These are phyloP conservation scores for Aristolochia fimbriata DNA, from an alignment of 164 flowering plant genomes.

Conservation along the genomic window DNA sequence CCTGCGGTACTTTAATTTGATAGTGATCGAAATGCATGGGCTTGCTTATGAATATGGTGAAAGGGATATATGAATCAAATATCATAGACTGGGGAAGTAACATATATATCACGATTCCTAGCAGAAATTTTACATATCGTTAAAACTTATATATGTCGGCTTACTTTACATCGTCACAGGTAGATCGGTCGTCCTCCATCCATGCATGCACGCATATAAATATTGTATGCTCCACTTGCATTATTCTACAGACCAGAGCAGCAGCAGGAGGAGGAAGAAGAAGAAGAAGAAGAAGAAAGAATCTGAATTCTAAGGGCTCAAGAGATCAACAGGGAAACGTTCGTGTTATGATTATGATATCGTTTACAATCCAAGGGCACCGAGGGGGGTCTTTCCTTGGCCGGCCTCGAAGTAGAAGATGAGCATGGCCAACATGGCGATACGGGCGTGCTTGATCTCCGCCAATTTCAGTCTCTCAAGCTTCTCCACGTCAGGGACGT, in stretches of 20 bases:
- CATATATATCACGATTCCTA: no score
- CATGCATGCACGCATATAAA: no score
- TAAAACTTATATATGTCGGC: background rate
- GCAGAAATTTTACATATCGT: background rate
- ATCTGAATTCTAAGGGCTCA: background rate
- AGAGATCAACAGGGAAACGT: background rate
- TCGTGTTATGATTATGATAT: background rate
- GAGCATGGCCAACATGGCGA: slow-evolving; percentile 95
- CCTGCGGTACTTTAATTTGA: no score
- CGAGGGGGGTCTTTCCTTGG: slow-evolving; percentile 96
- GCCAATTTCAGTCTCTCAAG: slow-evolving; percentile 87
- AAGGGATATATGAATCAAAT: no score
- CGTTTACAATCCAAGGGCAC: slow-evolving; percentile 75
- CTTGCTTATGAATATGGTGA: no score
- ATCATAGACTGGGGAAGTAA: no score
- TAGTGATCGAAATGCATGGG: no score
- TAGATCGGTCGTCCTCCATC: no score
- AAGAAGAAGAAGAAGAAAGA: slow-evolving; percentile 1
- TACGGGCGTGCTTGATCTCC: slow-evolving; percentile 88
- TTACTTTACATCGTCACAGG: background rate
- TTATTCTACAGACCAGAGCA: no score
- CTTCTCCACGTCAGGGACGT: slow-evolving; percentile 75
- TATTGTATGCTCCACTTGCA: background rate
- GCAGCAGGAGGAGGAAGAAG: no score
- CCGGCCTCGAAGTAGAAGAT: slow-evolving; percentile 96